Evolutionary conservation across 2,329 filamentous ascomycete species (phyloP).

Genomic region (Phaeophleospora eucalypticola): DNA sequence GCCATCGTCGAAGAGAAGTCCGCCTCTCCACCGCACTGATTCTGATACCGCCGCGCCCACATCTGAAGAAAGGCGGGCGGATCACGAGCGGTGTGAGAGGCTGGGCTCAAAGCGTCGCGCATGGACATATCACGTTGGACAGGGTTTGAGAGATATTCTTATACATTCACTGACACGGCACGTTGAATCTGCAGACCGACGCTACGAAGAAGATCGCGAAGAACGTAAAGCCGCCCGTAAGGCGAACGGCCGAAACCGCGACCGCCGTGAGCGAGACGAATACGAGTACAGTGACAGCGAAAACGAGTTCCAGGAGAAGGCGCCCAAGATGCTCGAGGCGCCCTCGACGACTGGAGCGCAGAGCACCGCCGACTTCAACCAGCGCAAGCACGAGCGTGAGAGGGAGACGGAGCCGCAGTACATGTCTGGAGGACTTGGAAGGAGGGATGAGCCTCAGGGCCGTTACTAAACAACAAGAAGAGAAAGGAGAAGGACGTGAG

Average conservation of each 20-base stretch:
- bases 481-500: neutral
- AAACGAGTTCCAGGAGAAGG: constrained; percentile 29
- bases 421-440: constrained; percentile 28
- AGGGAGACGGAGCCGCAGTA: constrained; percentile 24
- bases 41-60: constrained; percentile 15
- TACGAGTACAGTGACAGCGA: constrained; percentile 33
- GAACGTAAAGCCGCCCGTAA: constrained; percentile 26
- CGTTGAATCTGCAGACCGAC: constrained; percentile 25
- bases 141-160: constrained; percentile 10
- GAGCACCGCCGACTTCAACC: constrained; percentile 26
- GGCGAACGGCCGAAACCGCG: constrained; percentile 25
- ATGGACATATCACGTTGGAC: constrained; percentile 9
- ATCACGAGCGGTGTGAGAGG: constrained; percentile 8
- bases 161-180: constrained; percentile 18
- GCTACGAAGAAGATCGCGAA: constrained; percentile 29
- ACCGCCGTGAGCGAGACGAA: constrained; percentile 31
- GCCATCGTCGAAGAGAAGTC: neutral
- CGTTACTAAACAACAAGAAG: constrained; percentile 2
- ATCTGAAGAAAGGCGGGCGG: constrained; percentile 16
- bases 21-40: constrained; percentile 13
- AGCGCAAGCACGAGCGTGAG: constrained; percentile 24
- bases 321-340: constrained; percentile 34
- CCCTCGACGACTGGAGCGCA: constrained; percentile 18
- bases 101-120: constrained; percentile 7
- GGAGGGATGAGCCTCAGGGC: constrained; percentile 15